Percentiles rank a stretch among this genome's conserved stretches.
Evolutionary conservation across 768 basidiomycete species (phyloP).

Genomic region (Mycena rebaudengoi): DNA sequence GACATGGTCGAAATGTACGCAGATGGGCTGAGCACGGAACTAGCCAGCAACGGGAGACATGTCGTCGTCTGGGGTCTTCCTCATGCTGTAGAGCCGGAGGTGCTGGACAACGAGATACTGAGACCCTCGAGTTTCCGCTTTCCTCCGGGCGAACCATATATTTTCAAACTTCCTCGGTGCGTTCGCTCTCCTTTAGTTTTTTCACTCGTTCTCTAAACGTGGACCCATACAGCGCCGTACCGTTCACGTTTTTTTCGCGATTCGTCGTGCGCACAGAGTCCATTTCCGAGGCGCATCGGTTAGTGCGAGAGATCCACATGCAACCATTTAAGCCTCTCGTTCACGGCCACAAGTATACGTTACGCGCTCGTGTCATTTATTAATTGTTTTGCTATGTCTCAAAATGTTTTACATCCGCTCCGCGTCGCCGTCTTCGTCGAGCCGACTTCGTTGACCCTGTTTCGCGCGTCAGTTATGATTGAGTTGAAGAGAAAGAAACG

Average conservation of each 20-base stretch:
- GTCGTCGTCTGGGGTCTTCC: slow-evolving; percentile 74
- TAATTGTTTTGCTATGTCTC: slow-evolving; percentile 17
- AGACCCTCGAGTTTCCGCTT: slow-evolving; percentile 50
- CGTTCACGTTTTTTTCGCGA: slow-evolving; percentile 57
- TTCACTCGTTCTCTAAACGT: not conserved
- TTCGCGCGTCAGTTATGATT: not conserved
- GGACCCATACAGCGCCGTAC: slow-evolving; percentile 29
- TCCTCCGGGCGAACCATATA: slow-evolving; percentile 49
- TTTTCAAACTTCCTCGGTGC: slow-evolving; percentile 61
- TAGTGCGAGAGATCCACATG: slow-evolving; percentile 72
- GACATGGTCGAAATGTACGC: slow-evolving; percentile 22
- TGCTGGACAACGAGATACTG: slow-evolving; percentile 51
- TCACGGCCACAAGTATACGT: slow-evolving; percentile 47
- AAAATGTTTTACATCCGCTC: slow-evolving; percentile 68
- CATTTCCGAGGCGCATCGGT: slow-evolving; percentile 71
- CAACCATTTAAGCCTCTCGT: slow-evolving; percentile 50
- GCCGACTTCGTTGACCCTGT: slow-evolving; percentile 66
- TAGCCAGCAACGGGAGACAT: slow-evolving; percentile 51
- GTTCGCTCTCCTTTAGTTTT: slow-evolving; percentile 32
- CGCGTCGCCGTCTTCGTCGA: slow-evolving; percentile 72
- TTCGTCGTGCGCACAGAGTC: slow-evolving; percentile 65
- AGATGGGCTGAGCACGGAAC: slow-evolving; percentile 12
- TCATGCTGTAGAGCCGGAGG: slow-evolving; percentile 46
- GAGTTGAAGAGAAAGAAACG: slow-evolving; percentile 37
- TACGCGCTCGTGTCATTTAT: slow-evolving; percentile 39